A percentile compares a stretch with the other conserved stretches of the same genome.
These are phyloP conservation scores for Phytophthora hybrid DNA, from an alignment of 352 stramenopile genomes.

Conservation along the genomic window DNA sequence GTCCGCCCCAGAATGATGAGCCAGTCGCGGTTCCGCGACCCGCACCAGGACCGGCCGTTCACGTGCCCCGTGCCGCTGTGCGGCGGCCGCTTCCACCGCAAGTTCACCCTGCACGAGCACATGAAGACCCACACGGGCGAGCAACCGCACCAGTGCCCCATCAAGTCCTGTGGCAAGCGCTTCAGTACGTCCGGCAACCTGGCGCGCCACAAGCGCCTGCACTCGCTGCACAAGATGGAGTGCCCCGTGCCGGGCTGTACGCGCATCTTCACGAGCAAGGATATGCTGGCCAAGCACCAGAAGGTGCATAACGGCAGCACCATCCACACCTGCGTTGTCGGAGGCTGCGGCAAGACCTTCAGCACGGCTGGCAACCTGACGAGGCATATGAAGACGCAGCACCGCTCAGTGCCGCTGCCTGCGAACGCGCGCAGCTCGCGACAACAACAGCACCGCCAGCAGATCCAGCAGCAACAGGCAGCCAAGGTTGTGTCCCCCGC, in stretches of 20 bases:
- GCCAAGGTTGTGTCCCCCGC: slow-evolving; percentile 25
- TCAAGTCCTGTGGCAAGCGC: slow-evolving; percentile 57
- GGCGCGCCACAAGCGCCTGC: slow-evolving; percentile 71
- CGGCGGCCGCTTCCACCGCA: slow-evolving; percentile 64
- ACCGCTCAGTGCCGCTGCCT: slow-evolving; percentile 36
- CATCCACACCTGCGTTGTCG: slow-evolving; percentile 61
- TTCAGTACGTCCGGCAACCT: slow-evolving; percentile 71
- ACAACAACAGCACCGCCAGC: slow-evolving; percentile 27
- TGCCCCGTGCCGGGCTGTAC: slow-evolving; percentile 58
- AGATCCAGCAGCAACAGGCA: slow-evolving; percentile 24
- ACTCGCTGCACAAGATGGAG: slow-evolving; percentile 67
- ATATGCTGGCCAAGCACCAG: slow-evolving; percentile 63
- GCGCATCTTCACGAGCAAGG: slow-evolving; percentile 65
- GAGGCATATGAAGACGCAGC: slow-evolving; percentile 70
- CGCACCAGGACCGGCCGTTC: slow-evolving; percentile 44
- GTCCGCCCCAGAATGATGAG: slow-evolving; percentile 17
- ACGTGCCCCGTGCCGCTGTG: slow-evolving; percentile 44
- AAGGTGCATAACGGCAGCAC: slow-evolving; percentile 65
- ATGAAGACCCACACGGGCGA: slow-evolving; percentile 84
- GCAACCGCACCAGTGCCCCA: slow-evolving; percentile 67
- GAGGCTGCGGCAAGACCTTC: slow-evolving; percentile 66
- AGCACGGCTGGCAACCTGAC: slow-evolving; percentile 71
- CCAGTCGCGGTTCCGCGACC: slow-evolving; percentile 32
- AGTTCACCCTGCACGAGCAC: slow-evolving; percentile 78
- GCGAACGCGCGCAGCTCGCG: slow-evolving; percentile 21